Evolutionary conservation across 2,329 filamentous ascomycete species (phyloP).

Genomic region (Pseudocercospora pini-densiflorae): DNA sequence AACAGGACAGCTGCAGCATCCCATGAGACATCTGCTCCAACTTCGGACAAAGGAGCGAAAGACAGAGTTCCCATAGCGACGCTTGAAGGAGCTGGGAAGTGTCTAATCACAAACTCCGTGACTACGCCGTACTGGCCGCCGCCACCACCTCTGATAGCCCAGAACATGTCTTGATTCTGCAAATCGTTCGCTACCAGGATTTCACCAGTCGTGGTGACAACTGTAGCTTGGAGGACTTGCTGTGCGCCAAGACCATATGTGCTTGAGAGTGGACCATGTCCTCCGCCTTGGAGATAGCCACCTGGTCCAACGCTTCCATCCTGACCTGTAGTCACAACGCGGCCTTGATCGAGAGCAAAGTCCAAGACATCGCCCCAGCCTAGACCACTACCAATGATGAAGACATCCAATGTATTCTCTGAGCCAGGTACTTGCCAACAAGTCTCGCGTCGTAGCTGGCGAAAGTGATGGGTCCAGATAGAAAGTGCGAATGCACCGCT

Average conservation of each 20-base stretch:
- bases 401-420: conserved; percentile 21
- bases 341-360: conserved; percentile 20
- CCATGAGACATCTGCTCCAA: conserved; percentile 40
- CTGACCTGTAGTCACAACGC: conserved; percentile 26
- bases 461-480: conserved; percentile 26
- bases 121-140: conserved; percentile 64
- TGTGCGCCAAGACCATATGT: conserved; percentile 64
- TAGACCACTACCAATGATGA: conserved; percentile 34
- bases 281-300: conserved; percentile 66
- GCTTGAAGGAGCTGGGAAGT: conserved; percentile 33
- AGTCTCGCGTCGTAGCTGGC: conserved; percentile 12
- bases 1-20: conserved; percentile 40
- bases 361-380: conserved; percentile 32
- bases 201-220: conserved; percentile 56
- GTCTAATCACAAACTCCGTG: conserved; percentile 43
- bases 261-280: conserved; percentile 59
- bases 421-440: conserved; percentile 10
- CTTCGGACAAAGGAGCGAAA: conserved; percentile 29
- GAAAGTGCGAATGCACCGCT: conserved; percentile 24
- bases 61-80: conserved; percentile 21
- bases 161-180: conserved; percentile 63
- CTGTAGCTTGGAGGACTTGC: conserved; percentile 55
- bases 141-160: conserved; percentile 66
- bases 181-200: conserved; percentile 52
- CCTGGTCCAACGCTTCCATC: conserved; percentile 42